These are phyloP conservation scores for Poa pratensis DNA, from an alignment of 176 grass and related monocot species.

Conservation along the genomic window DNA sequence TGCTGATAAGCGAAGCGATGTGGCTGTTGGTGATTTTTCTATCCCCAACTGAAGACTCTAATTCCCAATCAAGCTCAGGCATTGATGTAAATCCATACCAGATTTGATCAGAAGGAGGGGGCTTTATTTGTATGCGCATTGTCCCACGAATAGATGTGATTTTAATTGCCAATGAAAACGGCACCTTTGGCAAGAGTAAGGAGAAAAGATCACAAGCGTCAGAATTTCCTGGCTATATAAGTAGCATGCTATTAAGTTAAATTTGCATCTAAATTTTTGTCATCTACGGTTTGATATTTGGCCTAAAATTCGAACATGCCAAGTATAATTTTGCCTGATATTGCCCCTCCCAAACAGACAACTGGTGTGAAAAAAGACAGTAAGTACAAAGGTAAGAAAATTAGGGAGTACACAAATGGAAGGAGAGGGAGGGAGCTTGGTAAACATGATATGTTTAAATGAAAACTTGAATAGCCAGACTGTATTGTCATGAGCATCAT, in stretches of 20 bases:
- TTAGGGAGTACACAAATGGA: constrained; percentile 11
- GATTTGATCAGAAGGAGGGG: constrained; percentile 70
- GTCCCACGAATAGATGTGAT: constrained; percentile 68
- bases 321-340: constrained; percentile 3
- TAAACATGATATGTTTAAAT: neutral
- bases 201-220: constrained; percentile 21
- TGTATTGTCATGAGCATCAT: neutral
- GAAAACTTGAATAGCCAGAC: neutral
- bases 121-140: constrained; percentile 69
- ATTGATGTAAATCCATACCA: constrained; percentile 82
- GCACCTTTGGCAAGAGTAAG: constrained; percentile 64
- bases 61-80: constrained; percentile 79
- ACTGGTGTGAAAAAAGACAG: neutral
- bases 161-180: constrained; percentile 68
- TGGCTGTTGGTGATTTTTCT: constrained; percentile 74
- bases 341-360: neutral
- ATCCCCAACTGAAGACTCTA: constrained; percentile 80
- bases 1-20: constrained; percentile 67
- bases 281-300: neutral
- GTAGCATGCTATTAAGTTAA: neutral
- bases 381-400: neutral
- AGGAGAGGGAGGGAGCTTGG: neutral
- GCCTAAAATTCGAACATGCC: neutral
- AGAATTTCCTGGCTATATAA: constrained; percentile 8
- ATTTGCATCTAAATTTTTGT: neutral